Conservation (phyloP, 179 eudicot genomes). For the Camellia oleifera region DNA sequence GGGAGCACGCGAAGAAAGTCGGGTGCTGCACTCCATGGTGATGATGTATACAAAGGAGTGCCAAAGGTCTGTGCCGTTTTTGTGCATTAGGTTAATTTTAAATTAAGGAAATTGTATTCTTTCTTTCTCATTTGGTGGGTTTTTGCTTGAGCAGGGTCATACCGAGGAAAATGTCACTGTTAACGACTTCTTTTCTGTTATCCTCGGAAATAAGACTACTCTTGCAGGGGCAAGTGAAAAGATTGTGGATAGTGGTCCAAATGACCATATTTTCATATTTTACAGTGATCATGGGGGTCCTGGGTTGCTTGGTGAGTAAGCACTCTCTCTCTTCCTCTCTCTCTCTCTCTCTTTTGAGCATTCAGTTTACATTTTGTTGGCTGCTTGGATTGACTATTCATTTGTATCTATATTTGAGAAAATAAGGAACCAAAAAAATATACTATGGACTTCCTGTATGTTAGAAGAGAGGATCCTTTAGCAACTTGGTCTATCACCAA, state of each 20-base stretch:
- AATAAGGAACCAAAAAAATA: not conserved
- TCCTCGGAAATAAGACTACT: constrained; percentile 70
- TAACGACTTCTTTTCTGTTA: constrained; percentile 64
- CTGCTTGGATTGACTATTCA: not conserved
- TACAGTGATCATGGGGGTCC: constrained; percentile 95
- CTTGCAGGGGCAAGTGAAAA: constrained; percentile 86
- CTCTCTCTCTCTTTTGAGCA: not conserved
- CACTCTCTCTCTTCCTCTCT: not conserved
- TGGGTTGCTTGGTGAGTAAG: constrained; percentile 74
- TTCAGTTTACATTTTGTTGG: not conserved
- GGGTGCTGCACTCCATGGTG: constrained; percentile 35
- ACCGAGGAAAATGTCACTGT: constrained; percentile 68
- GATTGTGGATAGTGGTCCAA: constrained; percentile 83
- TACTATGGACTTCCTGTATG: not conserved
- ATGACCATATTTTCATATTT: constrained; percentile 79
- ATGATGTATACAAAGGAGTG: constrained; percentile 78
- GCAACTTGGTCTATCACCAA: not conserved
- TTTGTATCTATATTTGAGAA: not conserved
- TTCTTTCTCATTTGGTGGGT: constrained; percentile 8
- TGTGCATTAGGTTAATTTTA: not conserved
- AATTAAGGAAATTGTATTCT: not conserved
- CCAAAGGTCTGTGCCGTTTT: constrained; percentile 59
- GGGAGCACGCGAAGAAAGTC: too few relatives aligned
- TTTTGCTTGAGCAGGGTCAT: constrained; percentile 50
- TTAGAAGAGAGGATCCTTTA: not conserved